A percentile compares a stretch with the other conserved stretches of the same genome.
phyloP scores from a whole-genome alignment of 2,329 filamentous ascomycete species.

The Xylariaceae sp. region DNA sequence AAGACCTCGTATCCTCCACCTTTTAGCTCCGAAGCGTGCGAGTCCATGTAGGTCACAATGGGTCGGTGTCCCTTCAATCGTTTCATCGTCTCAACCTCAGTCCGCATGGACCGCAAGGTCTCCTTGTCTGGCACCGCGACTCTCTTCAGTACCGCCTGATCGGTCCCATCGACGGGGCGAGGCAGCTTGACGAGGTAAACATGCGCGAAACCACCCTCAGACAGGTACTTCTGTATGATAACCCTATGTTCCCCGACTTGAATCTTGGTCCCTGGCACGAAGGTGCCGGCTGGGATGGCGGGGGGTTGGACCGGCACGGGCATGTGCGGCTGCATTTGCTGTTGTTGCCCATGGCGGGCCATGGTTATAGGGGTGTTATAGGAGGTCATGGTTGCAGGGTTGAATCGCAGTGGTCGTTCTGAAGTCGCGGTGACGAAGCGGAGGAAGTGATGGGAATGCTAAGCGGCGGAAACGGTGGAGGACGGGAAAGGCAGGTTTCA shows the following conservation, averaged over 20 bases:
- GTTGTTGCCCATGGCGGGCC: slow-evolving; percentile 49
- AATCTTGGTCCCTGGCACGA: slow-evolving; percentile 92
- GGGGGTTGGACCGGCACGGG: slow-evolving; percentile 41
- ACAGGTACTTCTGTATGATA: slow-evolving; percentile 95
- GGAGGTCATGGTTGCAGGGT: slow-evolving; percentile 37
- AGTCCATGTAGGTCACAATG: slow-evolving; percentile 98
- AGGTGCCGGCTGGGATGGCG: slow-evolving; percentile 78
- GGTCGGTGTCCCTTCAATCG: slow-evolving; percentile 94
- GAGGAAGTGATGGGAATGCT: background rate
- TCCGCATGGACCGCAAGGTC: slow-evolving; percentile 92
- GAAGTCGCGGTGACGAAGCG: slow-evolving; percentile 13
- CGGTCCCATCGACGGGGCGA: slow-evolving; percentile 76
- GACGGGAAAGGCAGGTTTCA: slow-evolving; percentile 25
- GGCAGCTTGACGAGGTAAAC: slow-evolving; percentile 94
- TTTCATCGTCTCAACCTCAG: slow-evolving; percentile 99
- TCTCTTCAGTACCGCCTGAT: slow-evolving; percentile 87
- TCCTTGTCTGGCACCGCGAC: slow-evolving; percentile 98
- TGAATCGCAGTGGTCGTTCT: slow-evolving; percentile 6
- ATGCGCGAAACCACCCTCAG: slow-evolving; percentile 96
- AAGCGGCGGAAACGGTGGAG: slow-evolving; percentile 26
- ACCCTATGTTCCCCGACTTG: slow-evolving; percentile 93
- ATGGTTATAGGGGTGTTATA: slow-evolving; percentile 39
- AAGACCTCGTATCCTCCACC: slow-evolving; percentile 98
- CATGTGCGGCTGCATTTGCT: slow-evolving; percentile 46
- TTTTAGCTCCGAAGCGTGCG: slow-evolving; percentile 91